Conservation (phyloP, 768 basidiomycete genomes). For the Trametes elegans region DNA sequence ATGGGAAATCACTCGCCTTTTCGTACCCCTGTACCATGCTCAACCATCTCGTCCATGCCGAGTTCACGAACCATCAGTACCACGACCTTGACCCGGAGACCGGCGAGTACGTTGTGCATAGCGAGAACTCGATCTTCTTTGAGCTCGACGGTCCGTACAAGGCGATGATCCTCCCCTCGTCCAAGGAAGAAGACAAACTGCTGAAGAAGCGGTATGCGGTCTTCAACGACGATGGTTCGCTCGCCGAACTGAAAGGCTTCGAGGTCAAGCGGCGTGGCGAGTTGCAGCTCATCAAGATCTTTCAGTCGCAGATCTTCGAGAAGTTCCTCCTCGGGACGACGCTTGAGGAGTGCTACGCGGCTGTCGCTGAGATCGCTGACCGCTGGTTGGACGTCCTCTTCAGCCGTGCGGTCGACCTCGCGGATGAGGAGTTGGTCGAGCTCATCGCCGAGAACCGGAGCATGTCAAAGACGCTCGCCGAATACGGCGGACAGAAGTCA, state of each 20-base stretch:
- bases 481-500: conserved; percentile 95
- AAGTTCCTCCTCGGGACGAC: conserved; percentile 93
- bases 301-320: conserved; percentile 98
- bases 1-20: conserved; percentile 83
- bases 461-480: conserved; percentile 95
- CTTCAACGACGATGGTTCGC: conserved; percentile 94
- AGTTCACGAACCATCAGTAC: conserved; percentile 98
- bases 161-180: conserved; percentile 98
- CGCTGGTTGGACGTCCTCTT: conserved; percentile 97
- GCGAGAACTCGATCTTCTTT: conserved; percentile 99
- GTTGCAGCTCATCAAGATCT: conserved; percentile 97
- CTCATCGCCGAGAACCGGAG: conserved; percentile 98
- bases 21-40: conserved; percentile 99
- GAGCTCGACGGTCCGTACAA: conserved; percentile 98
- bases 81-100: conserved; percentile 86
- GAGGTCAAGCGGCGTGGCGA: conserved; percentile 98
- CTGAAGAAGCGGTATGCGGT: conserved; percentile 99
- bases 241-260: conserved; percentile 99
- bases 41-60: conserved; percentile 93
- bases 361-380: conserved; percentile 90
- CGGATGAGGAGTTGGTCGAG: conserved; percentile 92
- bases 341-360: conserved; percentile 92
- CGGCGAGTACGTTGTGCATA: conserved; percentile 82
- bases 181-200: conserved; percentile 98
- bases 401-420: conserved; percentile 77